phyloP scores from a whole-genome alignment of 2,329 filamentous ascomycete genomes.

The Trichoderma cornu-damae region DNA sequence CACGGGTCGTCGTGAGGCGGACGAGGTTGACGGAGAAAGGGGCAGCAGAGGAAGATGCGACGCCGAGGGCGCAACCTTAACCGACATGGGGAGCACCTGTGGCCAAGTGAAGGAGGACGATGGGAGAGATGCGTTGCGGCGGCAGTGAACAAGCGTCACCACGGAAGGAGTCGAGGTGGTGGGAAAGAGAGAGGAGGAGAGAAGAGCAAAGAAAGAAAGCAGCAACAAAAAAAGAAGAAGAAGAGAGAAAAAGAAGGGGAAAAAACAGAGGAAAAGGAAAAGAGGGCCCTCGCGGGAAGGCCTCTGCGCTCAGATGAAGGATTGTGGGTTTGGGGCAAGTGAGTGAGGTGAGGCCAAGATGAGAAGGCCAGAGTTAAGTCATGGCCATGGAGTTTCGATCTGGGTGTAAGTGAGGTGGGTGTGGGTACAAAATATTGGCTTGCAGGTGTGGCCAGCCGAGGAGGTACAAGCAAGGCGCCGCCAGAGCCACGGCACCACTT shows the following conservation, averaged over 20 bases:
- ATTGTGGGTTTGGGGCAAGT: neutral
- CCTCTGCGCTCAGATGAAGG: neutral
- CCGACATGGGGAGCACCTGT: slow-evolving; percentile 27
- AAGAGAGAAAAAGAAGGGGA: neutral
- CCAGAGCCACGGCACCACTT: neutral
- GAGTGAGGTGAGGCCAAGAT: slow-evolving; percentile 11
- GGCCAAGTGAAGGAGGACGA: slow-evolving; percentile 5
- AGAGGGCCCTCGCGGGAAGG: neutral
- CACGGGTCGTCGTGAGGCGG: slow-evolving; percentile 22
- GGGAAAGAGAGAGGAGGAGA: neutral
- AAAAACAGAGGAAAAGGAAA: neutral
- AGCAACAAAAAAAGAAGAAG: neutral
- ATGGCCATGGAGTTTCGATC: neutral
- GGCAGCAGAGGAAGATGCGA: slow-evolving; percentile 23
- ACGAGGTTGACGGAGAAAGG: slow-evolving; percentile 24
- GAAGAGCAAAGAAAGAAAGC: neutral
- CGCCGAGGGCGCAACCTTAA: slow-evolving; percentile 24
- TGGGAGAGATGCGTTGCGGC: neutral
- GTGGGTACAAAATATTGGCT: slow-evolving; percentile 4
- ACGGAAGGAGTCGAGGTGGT: neutral
- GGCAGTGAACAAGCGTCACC: slow-evolving; percentile 19
- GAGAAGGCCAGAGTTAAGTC: slow-evolving; percentile 6
- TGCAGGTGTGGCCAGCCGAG: slow-evolving; percentile 16
- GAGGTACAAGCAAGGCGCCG: neutral
- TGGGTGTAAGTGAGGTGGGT: slow-evolving; percentile 14